phyloP scores from a whole-genome alignment of 495 filamentous ascomycete genomes.

The Neurospora cerealis region DNA sequence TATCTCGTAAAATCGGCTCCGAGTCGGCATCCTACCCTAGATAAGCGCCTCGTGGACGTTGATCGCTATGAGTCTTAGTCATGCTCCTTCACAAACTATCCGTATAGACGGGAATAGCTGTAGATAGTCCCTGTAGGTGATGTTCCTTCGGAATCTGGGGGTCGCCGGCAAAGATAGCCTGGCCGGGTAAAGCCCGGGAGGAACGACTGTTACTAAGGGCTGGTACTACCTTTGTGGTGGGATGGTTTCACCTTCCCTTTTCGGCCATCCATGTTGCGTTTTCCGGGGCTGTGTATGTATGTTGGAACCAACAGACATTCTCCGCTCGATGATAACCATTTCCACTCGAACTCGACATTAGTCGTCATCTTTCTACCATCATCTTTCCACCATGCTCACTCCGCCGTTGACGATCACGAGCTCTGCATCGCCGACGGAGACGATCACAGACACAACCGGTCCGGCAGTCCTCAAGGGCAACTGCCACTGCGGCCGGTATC shows the following conservation, averaged over 20 bases:
- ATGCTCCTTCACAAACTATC: background rate
- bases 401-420: background rate
- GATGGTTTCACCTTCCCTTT: background rate
- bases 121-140: background rate
- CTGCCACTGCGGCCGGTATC: constrained; percentile 24
- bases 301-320: background rate
- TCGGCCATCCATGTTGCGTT: background rate
- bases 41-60: background rate
- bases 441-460: background rate
- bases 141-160: background rate
- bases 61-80: background rate
- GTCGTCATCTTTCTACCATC: background rate
- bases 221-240: background rate
- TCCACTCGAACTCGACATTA: background rate
- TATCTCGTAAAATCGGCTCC: background rate
- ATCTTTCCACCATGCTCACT: background rate
- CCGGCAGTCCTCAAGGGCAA: constrained; percentile 9
- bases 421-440: background rate
- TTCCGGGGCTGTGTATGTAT: background rate
- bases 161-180: background rate
- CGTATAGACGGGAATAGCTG: too few relatives aligned
- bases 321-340: background rate
- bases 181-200: background rate
- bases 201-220: background rate
- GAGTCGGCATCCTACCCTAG: background rate